Conservation (phyloP, 352 stramenopile species). For the Globisporangium polare region DNA sequence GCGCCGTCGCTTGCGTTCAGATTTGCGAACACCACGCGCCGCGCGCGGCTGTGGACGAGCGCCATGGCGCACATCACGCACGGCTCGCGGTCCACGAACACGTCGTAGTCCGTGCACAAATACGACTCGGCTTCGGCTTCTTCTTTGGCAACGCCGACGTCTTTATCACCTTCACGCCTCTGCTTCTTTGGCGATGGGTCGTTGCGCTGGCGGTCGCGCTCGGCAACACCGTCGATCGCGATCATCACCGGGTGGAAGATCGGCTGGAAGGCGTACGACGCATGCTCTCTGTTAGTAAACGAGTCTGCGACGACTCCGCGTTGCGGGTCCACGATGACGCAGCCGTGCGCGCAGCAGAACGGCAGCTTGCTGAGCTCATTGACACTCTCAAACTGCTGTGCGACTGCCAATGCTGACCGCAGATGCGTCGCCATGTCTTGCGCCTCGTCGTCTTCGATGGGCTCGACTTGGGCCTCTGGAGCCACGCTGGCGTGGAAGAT, state of each 20-base stretch:
- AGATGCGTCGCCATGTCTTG: slow-evolving; percentile 28
- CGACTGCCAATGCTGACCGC: slow-evolving; percentile 21
- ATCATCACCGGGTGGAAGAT: slow-evolving; percentile 72
- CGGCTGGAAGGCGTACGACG: slow-evolving; percentile 32
- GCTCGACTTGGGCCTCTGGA: slow-evolving; percentile 34
- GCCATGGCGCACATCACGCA: slow-evolving; percentile 90
- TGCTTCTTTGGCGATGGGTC: slow-evolving; percentile 32
- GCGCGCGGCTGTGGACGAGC: slow-evolving; percentile 79
- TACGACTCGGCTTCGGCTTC: slow-evolving; percentile 52
- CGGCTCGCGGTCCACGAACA: slow-evolving; percentile 83
- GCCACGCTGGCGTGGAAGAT: slow-evolving; percentile 75
- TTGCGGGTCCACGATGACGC: slow-evolving; percentile 52
- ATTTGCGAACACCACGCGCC: slow-evolving; percentile 70
- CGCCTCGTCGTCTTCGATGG: slow-evolving; percentile 38
- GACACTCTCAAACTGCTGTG: slow-evolving; percentile 15
- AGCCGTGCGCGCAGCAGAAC: slow-evolving; percentile 47
- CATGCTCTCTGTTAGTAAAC: background rate
- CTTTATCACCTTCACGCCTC: slow-evolving; percentile 17
- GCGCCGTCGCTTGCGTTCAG: slow-evolving; percentile 56
- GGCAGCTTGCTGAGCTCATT: background rate
- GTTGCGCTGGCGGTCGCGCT: slow-evolving; percentile 47
- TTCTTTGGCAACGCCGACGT: slow-evolving; percentile 2
- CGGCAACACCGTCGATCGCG: slow-evolving; percentile 60
- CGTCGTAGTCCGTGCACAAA: slow-evolving; percentile 86
- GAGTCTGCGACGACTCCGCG: slow-evolving; percentile 22